Evolutionary conservation across 441 rosid species (phyloP).

Genomic region (Euphorbia celastroides): DNA sequence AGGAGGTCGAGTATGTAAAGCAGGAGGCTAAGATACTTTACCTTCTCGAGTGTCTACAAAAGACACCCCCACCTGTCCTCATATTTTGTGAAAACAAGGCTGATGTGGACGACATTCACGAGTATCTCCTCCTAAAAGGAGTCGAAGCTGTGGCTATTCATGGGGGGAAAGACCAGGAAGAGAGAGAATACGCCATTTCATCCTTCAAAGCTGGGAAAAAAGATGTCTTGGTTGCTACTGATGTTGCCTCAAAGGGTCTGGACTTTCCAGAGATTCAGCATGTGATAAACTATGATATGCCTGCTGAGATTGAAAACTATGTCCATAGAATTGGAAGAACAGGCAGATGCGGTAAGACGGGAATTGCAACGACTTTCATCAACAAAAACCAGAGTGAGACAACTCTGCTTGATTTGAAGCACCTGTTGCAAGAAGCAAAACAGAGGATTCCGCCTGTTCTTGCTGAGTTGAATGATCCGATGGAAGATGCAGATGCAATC

Average conservation of each 20-base stretch:
- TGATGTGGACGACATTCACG: conserved; percentile 86
- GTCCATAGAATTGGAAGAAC: conserved; percentile 94
- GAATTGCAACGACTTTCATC: conserved; percentile 85
- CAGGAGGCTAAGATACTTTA: conserved; percentile 96
- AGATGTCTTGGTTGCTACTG: conserved; percentile 88
- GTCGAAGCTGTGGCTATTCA: conserved; percentile 91
- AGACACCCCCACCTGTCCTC: conserved; percentile 90
- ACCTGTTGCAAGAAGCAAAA: conserved; percentile 84
- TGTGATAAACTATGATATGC: conserved; percentile 93
- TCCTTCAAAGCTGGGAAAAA: conserved; percentile 82
- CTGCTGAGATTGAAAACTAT: conserved; percentile 76
- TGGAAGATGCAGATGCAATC: conserved; percentile 71
- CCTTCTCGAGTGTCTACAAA: conserved; percentile 89
- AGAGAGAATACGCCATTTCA: conserved; percentile 82
- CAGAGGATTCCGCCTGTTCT: conserved; percentile 92
- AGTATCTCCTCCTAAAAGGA: conserved; percentile 49
- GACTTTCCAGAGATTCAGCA: conserved; percentile 97
- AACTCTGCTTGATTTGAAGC: conserved; percentile 77
- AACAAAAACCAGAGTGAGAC: conserved; percentile 95
- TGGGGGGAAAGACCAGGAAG: conserved; percentile 96
- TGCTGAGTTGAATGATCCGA: conserved; percentile 78
- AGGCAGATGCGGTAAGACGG: conserved; percentile 95
- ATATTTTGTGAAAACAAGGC: conserved; percentile 36
- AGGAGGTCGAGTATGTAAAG: conserved; percentile 92
- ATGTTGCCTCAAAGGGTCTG: conserved; percentile 89